Conservation (phyloP, 768 basidiomycete genomes). For the button mushroom (Agaricus bisporus) region DNA sequence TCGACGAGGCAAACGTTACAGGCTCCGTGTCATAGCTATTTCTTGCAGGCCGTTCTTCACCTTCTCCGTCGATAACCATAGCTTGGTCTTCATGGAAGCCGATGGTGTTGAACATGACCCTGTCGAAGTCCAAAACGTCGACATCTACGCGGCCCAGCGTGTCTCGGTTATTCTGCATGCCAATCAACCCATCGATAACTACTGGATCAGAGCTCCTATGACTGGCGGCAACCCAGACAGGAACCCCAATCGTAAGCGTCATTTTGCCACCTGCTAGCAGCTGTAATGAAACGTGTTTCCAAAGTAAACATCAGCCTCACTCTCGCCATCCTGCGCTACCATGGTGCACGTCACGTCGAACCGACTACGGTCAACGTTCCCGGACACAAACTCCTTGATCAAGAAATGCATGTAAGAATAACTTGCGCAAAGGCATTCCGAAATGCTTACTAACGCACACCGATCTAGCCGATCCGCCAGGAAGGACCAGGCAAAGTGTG, state of each 20-base stretch:
- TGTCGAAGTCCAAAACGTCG: constrained; percentile 31
- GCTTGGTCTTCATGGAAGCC: constrained; percentile 21
- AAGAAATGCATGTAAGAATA: constrained; percentile 3
- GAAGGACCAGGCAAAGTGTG: background rate
- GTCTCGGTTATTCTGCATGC: constrained; percentile 26
- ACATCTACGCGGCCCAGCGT: constrained; percentile 27
- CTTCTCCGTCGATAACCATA: constrained; percentile 30
- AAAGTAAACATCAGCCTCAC: constrained; percentile 27
- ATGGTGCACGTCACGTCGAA: constrained; percentile 26
- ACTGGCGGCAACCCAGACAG: constrained; percentile 22
- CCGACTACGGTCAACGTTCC: constrained; percentile 20
- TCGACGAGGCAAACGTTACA: constrained; percentile 35
- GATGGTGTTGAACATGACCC: constrained; percentile 29
- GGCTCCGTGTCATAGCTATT: constrained; percentile 45
- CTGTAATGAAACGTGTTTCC: constrained; percentile 13
- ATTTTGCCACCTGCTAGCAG: constrained; percentile 17
- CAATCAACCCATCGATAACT: constrained; percentile 21
- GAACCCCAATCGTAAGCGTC: constrained; percentile 7
- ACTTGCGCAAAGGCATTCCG: background rate
- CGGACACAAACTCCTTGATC: constrained; percentile 9
- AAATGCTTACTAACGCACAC: constrained; percentile 3
- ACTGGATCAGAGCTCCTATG: constrained; percentile 35
- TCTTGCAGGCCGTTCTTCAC: constrained; percentile 39
- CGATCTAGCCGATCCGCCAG: constrained; percentile 12
- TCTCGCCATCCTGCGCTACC: constrained; percentile 36